Conservation (phyloP, 2,329 filamentous ascomycete species). For the Fonsecaea pedrosoi region DNA sequence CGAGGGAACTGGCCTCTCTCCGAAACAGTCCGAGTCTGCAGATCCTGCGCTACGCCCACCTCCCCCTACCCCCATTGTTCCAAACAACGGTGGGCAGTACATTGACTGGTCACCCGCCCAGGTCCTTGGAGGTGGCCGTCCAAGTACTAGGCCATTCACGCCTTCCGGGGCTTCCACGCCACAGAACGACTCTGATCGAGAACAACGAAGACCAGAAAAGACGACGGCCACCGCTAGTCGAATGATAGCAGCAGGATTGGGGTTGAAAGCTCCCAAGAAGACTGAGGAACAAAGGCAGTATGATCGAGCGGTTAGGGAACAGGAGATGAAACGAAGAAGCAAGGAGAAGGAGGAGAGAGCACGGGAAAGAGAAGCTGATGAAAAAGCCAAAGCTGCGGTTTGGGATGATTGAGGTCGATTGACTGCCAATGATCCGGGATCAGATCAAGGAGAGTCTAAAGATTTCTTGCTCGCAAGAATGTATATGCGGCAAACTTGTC, state of each 20-base stretch:
- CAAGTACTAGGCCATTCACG: conserved; percentile 25
- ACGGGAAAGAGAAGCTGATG: conserved; percentile 67
- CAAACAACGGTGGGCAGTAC: conserved; percentile 21
- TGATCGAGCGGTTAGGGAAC: conserved; percentile 79
- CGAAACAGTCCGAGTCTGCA: conserved; percentile 34
- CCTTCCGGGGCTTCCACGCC: conserved; percentile 28
- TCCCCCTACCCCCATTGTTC: conserved; percentile 71
- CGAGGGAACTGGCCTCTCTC: conserved; percentile 26
- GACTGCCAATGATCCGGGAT: background rate
- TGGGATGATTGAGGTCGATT: conserved; percentile 66
- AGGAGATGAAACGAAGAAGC: conserved; percentile 79
- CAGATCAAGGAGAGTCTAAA: background rate
- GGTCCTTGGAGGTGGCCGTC: conserved; percentile 35
- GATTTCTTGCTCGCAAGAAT: background rate
- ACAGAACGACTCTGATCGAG: conserved; percentile 25
- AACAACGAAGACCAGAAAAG: conserved; percentile 75
- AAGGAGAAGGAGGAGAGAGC: conserved; percentile 72
- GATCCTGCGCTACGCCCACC: conserved; percentile 55
- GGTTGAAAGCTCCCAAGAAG: conserved; percentile 77
- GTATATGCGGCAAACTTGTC: background rate
- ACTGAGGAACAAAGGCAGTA: conserved; percentile 61
- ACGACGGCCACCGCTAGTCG: conserved; percentile 88
- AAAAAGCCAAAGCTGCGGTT: conserved; percentile 79
- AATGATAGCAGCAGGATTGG: conserved; percentile 87
- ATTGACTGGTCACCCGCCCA: conserved; percentile 37